These are phyloP conservation scores for Hirschfeldia incana DNA, from an alignment of 345 rosid genomes.

Conservation along the genomic window DNA sequence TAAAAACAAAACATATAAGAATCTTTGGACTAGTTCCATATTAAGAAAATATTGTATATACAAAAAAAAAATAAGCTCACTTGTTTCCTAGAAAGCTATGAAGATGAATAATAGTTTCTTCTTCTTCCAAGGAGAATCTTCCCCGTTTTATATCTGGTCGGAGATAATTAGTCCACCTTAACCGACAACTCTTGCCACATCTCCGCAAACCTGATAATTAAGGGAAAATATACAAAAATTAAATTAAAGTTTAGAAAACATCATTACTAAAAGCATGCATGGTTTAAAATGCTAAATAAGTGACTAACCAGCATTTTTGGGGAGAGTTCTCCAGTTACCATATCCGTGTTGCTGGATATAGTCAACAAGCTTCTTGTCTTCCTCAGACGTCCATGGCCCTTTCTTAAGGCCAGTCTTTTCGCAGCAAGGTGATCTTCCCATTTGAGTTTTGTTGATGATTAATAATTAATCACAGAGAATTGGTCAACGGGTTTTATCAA, in stretches of 20 bases:
- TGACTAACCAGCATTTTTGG: slow-evolving; percentile 74
- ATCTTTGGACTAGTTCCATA: slow-evolving; percentile 16
- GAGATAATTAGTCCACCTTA: slow-evolving; percentile 79
- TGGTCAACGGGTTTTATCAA: not conserved
- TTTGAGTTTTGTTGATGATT: slow-evolving; percentile 18
- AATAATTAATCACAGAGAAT: not conserved
- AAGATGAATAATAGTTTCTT: slow-evolving; percentile 69
- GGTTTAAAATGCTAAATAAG: not conserved
- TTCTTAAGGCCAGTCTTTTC: slow-evolving; percentile 75
- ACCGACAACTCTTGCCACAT: slow-evolving; percentile 79
- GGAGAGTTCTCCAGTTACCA: slow-evolving; percentile 89
- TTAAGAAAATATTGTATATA: not conserved
- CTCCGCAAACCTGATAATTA: slow-evolving; percentile 51
- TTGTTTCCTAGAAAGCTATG: slow-evolving; percentile 72
- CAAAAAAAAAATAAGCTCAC: slow-evolving; percentile 35
- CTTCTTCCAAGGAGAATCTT: slow-evolving; percentile 68
- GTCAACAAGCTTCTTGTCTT: slow-evolving; percentile 66
- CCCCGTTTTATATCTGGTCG: slow-evolving; percentile 83
- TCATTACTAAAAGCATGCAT: not conserved
- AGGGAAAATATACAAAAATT: not conserved
- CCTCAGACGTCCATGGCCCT: slow-evolving; percentile 94
- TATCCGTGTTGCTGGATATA: slow-evolving; percentile 78
- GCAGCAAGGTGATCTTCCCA: slow-evolving; percentile 89
- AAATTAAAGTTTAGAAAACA: not conserved
- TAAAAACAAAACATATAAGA: slow-evolving; percentile 5